Base-by-base conservation (phyloP, 495 filamentous ascomycete species). In the Penicillium psychrofluorescens region DNA sequence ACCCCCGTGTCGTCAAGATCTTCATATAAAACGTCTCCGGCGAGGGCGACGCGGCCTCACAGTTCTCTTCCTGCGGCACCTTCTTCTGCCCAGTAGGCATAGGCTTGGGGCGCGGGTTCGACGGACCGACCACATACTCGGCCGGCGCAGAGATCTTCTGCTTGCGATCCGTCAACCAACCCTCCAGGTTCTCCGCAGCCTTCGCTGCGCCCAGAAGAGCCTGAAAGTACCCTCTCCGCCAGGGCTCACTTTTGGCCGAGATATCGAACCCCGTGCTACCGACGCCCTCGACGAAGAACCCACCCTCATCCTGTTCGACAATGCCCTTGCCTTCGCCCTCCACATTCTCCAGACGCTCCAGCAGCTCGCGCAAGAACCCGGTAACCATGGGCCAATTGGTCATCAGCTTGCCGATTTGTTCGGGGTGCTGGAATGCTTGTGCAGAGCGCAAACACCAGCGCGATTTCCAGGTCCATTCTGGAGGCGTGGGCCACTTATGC, bases 141-240 rank as follows among this genome's bases (percentile, higher is more conserved):
- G 71, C 69, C 2, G 86, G 83, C 35, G 87, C 88, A 12, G 78
- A 73, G 9, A 83, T 63, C 16, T 73, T 70, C 48, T 81, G 71
- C 32, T 76, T 83, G 35, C 66, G 79, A 59, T 94, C 87, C 28
- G 68, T 61, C 33, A 91, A 72, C 72, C 81, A 86, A 9, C 83
- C 85, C 38, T 94, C 88, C 14, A 90, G 64, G 48, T 86, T 79
- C 68, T 95, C 90, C 4, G 88, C 83, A 2, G 82, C 79, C 47
- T 79, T 80, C 0, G 83, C 89, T 46, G 74, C 74, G 8, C 82
- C 74, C 80, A 95, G 86, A 16, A 95, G 61, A 13, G 79, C 75
- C 50, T 90, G 77, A 61, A 80, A 89, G 55, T 95, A 95, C 0
- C 88, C 86, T 40, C 85, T 71, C 53, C 85, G 68, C 90, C 90